Evolutionary conservation across 2,329 filamentous ascomycete species (phyloP).

Genomic region (Pseudovirgaria hyperparasitica): DNA sequence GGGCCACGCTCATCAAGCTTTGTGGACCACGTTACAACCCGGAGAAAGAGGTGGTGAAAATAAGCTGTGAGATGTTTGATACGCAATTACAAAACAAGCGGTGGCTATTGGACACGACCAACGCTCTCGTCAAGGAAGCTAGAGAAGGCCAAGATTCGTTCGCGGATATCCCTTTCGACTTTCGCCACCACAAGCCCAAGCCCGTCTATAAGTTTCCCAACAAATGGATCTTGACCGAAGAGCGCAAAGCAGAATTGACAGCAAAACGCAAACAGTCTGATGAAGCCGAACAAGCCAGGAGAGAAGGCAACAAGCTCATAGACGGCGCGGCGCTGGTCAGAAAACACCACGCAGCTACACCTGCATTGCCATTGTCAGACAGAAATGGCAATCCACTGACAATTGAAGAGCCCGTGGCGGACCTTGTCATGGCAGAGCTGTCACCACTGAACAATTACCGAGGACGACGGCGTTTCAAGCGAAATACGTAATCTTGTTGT

Average conservation of each 20-base stretch:
- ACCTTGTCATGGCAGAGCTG: no score
- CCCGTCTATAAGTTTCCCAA: slow-evolving; percentile 59
- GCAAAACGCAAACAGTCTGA: slow-evolving; percentile 41
- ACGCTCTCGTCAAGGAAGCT: slow-evolving; percentile 60
- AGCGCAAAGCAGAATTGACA: slow-evolving; percentile 54
- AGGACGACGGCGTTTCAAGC: no score
- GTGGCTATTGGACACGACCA: slow-evolving; percentile 71
- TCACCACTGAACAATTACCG: no score
- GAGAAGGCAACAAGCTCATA: slow-evolving; percentile 44
- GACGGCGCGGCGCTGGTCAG: slow-evolving; percentile 32
- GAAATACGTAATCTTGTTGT: no score
- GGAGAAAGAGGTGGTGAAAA: slow-evolving; percentile 65
- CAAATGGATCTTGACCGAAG: slow-evolving; percentile 66
- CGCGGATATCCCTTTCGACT: slow-evolving; percentile 78
- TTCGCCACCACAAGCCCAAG: slow-evolving; percentile 68
- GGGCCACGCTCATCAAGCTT: slow-evolving; percentile 75
- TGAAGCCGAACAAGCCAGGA: slow-evolving; percentile 41
- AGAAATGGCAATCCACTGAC: no score
- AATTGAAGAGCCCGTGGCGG: no score
- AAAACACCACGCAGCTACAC: no score
- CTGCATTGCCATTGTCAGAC: no score
- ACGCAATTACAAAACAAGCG: slow-evolving; percentile 93
- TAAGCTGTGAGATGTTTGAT: slow-evolving; percentile 80
- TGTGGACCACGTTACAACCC: slow-evolving; percentile 81
- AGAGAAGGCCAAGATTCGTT: slow-evolving; percentile 68